Base-by-base conservation (phyloP, 768 basidiomycete species). In the Leucosporidium creatinivorum region DNA sequence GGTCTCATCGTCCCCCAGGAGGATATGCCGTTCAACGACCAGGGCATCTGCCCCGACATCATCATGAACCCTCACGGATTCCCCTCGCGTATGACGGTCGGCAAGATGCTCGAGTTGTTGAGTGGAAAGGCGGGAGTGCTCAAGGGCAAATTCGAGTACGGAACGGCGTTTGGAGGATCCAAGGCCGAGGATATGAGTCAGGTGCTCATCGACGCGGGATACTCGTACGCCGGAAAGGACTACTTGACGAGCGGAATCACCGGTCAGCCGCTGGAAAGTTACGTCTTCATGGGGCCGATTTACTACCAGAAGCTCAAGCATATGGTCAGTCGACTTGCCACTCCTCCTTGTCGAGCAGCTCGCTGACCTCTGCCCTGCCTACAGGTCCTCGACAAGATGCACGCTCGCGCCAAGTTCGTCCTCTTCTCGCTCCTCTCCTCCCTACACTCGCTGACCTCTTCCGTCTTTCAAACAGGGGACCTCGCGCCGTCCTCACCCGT, bases 371-470 rank as follows among this genome's bases (percentile, higher is more conserved):
- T 0, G 44, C 0, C 25, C 57, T 50, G 73, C 89, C 87, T 93
- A 81, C 93, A 94, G 94, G 94, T 98, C 60, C 89, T 97, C 87
- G 96, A 99, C 83, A 99, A 99, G 83, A 99, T 99, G 96, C 96
- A 99, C 75, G 96, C 96, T 72, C 87, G 96, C 66, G 93, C 96
- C 60, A 88, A 91, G 91, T 87, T 78, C 74, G 82, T 50, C 39
- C 60, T 55, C 39, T 17, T 17, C 39, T 44, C 39, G 59, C 26
- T 47, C 62, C 19, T 61, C 19, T 26, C 49, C 57, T 48, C n/a
- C 33, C 50, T 55, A 63, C 66, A 62, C 72, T 67, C 62, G 51
- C 33, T 61, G 59, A 30, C 25, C 12, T 30, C 18, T 36, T 19
- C 10, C 39, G 58, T 39, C 57, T 49, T 36, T 12, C 33, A 5